Evolutionary conservation across 129 eudicot species (phyloP), one percentile per base, ranked within the genome.

Genomic region (Escallonia herrerae): DNA sequence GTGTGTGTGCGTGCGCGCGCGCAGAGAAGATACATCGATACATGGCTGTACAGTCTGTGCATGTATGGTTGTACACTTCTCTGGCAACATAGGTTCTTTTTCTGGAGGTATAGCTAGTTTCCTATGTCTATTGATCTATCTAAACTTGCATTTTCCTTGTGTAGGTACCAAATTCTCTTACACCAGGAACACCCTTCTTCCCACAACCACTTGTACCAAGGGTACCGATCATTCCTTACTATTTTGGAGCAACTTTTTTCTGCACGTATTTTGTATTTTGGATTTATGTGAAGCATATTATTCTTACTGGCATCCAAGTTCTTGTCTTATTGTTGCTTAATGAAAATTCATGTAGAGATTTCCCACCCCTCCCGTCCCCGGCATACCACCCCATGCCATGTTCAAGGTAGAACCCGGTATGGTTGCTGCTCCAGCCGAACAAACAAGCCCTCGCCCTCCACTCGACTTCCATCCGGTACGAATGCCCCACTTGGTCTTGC

Each of bases 381-480:
- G 98, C 15, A 82, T 91, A 55, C 97, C 96, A 40, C 84, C 90
- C 7, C 86, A 81, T 47, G 69, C 95, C 70, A 74, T 84, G 87
- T 82, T 71, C 85, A 80, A 81, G 69, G 72, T 81, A 62, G 89
- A 84, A 56, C 74, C 89, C 47, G 67, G 63, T 56, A 42, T 22
- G 33, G 33, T 49, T 3, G 84, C 73, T 65, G 62, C 40, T 51
- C 70, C 84, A 41, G 15, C 75, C 6, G 49, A 61, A 3, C 65
- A 72, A 61, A 51, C 85, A 6, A 39, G 64, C 56, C 83, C 87
- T 44, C 78, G 74, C 57, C 84, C 94, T 44, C 78, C 85, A 11
- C 39, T 72, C 9, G 97, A 91, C 73, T 67, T 82, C 69, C 97
- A 84, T 66, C 97, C 97, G 51, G 97, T 91, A 75, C 73, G 86